A percentile compares a stretch with the other conserved stretches of the same genome.
Evolutionary conservation across 2,329 filamentous ascomycete species (phyloP).

Genomic region (Xylaria sp.): DNA sequence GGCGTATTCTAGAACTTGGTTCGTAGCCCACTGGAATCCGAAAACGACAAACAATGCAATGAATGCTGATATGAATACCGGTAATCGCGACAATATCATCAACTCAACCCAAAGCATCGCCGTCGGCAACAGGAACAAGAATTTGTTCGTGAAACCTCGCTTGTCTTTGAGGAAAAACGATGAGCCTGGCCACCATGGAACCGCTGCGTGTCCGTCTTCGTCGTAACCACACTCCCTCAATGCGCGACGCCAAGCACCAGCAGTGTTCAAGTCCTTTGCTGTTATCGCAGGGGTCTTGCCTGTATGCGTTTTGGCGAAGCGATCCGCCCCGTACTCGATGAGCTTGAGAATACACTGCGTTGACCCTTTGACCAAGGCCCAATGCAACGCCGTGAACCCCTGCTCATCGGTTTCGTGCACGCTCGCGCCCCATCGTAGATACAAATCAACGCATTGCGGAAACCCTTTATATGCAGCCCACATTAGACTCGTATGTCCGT

Average conservation of each 20-base stretch:
- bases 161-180: conserved; percentile 77
- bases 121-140: conserved; percentile 91
- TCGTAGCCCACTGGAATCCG: conserved; percentile 76
- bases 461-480: conserved; percentile 99
- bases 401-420: conserved; percentile 90
- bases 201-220: conserved; percentile 73
- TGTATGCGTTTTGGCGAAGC: conserved; percentile 85
- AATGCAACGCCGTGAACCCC: conserved; percentile 93
- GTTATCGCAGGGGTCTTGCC: conserved; percentile 90
- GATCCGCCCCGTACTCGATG: conserved; percentile 92
- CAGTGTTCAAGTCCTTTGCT: conserved; percentile 88
- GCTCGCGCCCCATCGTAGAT: conserved; percentile 92
- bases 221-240: conserved; percentile 85
- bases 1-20: conserved; percentile 79
- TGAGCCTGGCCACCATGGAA: conserved; percentile 73
- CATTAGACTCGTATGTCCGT: conserved; percentile 94
- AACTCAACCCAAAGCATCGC: conserved; percentile 73
- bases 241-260: conserved; percentile 79
- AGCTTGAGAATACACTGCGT: conserved; percentile 89
- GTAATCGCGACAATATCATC: conserved; percentile 73
- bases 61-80: conserved; percentile 78
- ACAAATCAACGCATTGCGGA: conserved; percentile 87
- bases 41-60: conserved; percentile 69
- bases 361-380: conserved; percentile 93
- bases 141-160: conserved; percentile 77